Evolutionary conservation across 208 protist species (phyloP).

Genomic region (Leishmania major): DNA sequence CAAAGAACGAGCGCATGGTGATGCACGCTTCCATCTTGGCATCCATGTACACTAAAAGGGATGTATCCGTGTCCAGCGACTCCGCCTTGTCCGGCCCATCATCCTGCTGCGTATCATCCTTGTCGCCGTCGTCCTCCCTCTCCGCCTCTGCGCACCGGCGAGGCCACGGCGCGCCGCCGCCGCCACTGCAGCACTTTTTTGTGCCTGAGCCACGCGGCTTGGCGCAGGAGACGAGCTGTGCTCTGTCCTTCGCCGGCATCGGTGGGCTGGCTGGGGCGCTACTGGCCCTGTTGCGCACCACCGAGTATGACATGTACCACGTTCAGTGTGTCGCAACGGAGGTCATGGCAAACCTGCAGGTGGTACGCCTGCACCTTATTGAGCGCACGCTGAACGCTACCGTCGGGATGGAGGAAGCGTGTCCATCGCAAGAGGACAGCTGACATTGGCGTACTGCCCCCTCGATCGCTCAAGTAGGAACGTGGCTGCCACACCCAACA

Average conservation of each 20-base stretch:
- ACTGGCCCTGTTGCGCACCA: background rate
- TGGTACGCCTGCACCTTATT: slow-evolving; percentile 12
- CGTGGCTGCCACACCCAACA: background rate
- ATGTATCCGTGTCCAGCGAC: background rate
- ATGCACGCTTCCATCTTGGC: background rate
- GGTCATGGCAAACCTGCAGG: slow-evolving; percentile 8
- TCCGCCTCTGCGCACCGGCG: background rate
- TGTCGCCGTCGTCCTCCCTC: background rate
- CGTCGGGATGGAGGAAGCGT: background rate
- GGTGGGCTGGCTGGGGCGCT: background rate
- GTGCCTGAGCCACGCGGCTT: background rate
- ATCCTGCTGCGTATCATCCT: slow-evolving; percentile 1
- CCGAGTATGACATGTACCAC: slow-evolving; percentile 10
- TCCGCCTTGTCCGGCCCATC: background rate
- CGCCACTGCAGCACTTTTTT: background rate
- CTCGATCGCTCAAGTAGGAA: background rate
- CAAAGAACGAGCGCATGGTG: background rate
- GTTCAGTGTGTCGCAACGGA: slow-evolving; percentile 17
- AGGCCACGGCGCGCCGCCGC: background rate
- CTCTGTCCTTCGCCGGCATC: background rate
- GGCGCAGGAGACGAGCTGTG: background rate
- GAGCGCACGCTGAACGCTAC: slow-evolving; percentile 2
- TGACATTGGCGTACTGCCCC: background rate
- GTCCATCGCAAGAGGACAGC: background rate
- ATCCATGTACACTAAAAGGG: background rate